These are phyloP conservation scores for Castanea sativa DNA, from an alignment of 306 rosid species.

Conservation along the genomic window DNA sequence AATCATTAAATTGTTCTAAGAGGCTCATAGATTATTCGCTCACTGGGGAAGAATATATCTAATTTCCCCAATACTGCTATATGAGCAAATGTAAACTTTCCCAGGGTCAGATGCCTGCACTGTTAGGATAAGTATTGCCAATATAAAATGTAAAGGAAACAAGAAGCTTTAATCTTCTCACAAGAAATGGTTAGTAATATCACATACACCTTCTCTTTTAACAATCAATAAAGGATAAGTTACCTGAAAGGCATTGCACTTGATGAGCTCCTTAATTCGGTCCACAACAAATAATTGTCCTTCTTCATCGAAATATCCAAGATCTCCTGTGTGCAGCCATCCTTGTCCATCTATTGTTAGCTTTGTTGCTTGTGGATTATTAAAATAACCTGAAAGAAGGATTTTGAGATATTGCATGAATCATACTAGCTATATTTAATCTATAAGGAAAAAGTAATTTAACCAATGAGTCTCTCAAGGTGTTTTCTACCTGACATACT, in stretches of 20 bases:
- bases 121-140: too few relatives aligned
- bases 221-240: background rate
- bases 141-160: background rate
- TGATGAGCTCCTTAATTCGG: slow-evolving; percentile 52
- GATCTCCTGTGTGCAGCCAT: slow-evolving; percentile 47
- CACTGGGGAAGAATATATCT: too few relatives aligned
- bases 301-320: slow-evolving; percentile 44
- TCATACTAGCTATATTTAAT: background rate
- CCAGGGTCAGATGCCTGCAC: too few relatives aligned
- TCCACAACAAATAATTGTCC: slow-evolving; percentile 44
- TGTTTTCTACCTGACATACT: too few relatives aligned
- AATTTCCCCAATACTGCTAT: too few relatives aligned
- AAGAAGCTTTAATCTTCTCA: background rate
- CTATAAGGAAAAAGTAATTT: background rate
- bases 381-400: slow-evolving; percentile 37
- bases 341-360: slow-evolving; percentile 37
- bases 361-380: slow-evolving; percentile 42
- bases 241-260: slow-evolving; percentile 45
- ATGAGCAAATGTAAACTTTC: too few relatives aligned
- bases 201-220: background rate
- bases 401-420: background rate
- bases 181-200: background rate
- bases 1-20: too few relatives aligned
- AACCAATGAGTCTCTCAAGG: too few relatives aligned
- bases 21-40: too few relatives aligned